phyloP scores from a whole-genome alignment of 305 asterid genomes.

The Fraxinus floribunda region DNA sequence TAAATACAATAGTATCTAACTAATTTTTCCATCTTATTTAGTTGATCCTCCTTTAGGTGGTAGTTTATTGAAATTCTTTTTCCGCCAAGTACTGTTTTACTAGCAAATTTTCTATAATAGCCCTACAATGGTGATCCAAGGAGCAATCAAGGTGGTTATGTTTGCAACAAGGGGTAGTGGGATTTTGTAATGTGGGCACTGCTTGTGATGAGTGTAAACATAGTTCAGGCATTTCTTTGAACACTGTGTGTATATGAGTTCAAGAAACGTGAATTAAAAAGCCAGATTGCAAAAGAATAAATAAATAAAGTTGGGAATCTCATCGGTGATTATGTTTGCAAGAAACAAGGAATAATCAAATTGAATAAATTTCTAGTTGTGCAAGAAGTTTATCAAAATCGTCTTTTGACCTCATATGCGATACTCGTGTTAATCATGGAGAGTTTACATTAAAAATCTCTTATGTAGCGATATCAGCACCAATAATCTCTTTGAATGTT shows the following conservation, averaged over 20 bases:
- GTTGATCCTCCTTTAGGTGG: not conserved
- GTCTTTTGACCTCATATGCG: no score
- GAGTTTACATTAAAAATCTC: no score
- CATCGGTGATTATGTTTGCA: no score
- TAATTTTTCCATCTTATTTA: not conserved
- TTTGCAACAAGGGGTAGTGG: conserved; percentile 17
- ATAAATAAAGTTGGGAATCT: no score
- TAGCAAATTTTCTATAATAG: not conserved
- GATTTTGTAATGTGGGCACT: conserved; percentile 25
- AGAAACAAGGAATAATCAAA: no score
- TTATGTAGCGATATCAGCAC: no score
- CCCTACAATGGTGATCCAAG: not conserved
- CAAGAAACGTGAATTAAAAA: not conserved
- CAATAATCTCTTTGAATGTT: no score
- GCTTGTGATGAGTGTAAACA: conserved; percentile 50
- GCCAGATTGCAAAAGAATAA: not conserved
- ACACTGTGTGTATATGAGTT: conserved; percentile 24
- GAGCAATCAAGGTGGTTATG: not conserved
- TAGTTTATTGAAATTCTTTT: not conserved
- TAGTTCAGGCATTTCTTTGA: conserved; percentile 89
- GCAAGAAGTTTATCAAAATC: no score
- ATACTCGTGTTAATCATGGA: no score
- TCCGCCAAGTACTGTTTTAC: not conserved
- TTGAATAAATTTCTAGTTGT: no score
- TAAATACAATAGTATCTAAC: not conserved